Base-by-base conservation (phyloP, 495 filamentous ascomycete genomes). In the Trichoderma reesei region DNA sequence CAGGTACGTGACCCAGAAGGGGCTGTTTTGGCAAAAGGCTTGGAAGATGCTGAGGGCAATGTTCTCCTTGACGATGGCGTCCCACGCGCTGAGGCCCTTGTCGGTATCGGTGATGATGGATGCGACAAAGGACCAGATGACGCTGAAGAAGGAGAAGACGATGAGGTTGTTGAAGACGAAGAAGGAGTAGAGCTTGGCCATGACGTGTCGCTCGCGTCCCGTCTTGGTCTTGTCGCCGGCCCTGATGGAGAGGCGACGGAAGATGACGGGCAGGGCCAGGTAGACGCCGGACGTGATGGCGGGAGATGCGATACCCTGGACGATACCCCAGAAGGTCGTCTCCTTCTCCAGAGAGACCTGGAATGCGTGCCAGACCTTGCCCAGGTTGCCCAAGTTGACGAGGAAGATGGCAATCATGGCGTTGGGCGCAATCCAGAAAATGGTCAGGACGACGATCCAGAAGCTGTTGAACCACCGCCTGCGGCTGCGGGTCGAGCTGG, bases 111-210 rank as follows among this genome's bases (percentile, higher is more conserved):
- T 62, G 64, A 95, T 78, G 62, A 94, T 86, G 8, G 76, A 80
- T 0, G 85, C 70, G 14, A 90, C 76, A 68, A 90, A 90, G 3
- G 75, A 80, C 87, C 90, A 96, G 10, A 90, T 74, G 14, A 88
- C 86, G 69, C 81, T 79, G 75, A 99, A 99, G 18, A 96, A 75
- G 20, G 92, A 95, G 77, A 97, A 97, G 65, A 98, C 86, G 68
- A 98, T 75, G 59, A 98, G 76, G 72, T 98, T 97, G 80, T 99
- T 99, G 82, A 99, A 90, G 59, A 98, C 85, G 76, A 98, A 98
- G 76, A 99, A 99, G 14, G 90, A 81, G 73, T 96, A 99, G 2
- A 99, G 82, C 71, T 96, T 94, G 61, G 85, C 84, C 36, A 92
- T 83, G 67, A 98, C 94, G 72, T 98, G 92, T n/a, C 90, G 83